Conservation (phyloP, 768 basidiomycete species). For the Calocera cornea region DNA sequence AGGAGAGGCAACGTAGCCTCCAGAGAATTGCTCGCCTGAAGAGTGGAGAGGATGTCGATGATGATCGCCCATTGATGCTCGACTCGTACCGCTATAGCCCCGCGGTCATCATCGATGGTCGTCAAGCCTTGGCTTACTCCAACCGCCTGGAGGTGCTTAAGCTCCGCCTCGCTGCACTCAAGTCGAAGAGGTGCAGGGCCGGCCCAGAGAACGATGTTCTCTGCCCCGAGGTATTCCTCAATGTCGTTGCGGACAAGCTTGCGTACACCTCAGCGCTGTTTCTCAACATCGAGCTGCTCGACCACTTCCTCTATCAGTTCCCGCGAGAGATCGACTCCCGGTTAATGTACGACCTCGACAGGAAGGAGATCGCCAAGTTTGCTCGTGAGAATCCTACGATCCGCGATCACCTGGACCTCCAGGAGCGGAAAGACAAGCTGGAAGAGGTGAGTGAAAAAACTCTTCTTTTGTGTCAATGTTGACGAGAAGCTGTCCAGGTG, state of each 20-base stretch:
- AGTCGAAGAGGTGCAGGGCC: conserved; percentile 72
- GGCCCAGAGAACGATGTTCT: conserved; percentile 81
- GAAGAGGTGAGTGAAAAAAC: conserved; percentile 53
- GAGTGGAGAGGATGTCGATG: conserved; percentile 24
- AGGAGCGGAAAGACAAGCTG: conserved; percentile 93
- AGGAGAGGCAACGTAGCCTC: conserved; percentile 49
- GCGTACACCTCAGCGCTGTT: conserved; percentile 95
- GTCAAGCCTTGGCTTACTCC: conserved; percentile 78
- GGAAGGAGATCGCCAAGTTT: conserved; percentile 77
- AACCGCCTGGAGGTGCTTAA: conserved; percentile 74
- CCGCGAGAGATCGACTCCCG: conserved; percentile 94
- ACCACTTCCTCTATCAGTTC: conserved; percentile 99
- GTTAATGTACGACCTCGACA: conserved; percentile 83
- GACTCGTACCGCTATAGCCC: conserved; percentile 86
- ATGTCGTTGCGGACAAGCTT: conserved; percentile 92
- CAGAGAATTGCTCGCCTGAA: conserved; percentile 30
- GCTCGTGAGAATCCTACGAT: conserved; percentile 92
- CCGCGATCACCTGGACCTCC: conserved; percentile 75
- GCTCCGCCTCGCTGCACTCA: conserved; percentile 71
- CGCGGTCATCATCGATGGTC: conserved; percentile 88
- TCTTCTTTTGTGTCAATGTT: neutral
- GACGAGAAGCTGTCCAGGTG: conserved; percentile 40
- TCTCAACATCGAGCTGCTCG: conserved; percentile 94
- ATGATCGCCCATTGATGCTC: conserved; percentile 30
- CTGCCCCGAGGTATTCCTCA: conserved; percentile 94